Conservation (phyloP, 2,329 filamentous ascomycete genomes). For the Aureobasidium musti region DNA sequence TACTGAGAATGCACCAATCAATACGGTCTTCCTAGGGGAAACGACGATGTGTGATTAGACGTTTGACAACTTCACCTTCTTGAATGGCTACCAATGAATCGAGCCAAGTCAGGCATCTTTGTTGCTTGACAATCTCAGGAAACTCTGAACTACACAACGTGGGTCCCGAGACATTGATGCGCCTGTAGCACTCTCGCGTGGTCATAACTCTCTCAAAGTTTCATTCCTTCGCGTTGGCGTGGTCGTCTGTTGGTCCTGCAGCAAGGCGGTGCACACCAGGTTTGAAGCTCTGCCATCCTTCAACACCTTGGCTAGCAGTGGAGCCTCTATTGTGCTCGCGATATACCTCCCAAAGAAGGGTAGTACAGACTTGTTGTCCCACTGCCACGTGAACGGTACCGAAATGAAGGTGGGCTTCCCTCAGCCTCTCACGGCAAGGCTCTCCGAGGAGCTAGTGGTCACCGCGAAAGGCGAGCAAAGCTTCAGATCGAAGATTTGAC, state of each 20-base stretch:
- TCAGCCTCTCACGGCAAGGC: neutral
- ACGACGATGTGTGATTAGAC: neutral
- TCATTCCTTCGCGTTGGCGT: neutral
- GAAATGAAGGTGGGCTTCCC: neutral
- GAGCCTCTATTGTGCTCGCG: neutral
- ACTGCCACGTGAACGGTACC: neutral
- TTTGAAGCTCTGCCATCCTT: neutral
- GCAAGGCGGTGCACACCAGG: neutral
- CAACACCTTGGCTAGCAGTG: neutral
- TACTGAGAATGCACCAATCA: neutral
- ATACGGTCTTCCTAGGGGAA: neutral
- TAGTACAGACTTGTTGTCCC: neutral
- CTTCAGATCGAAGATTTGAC: neutral
- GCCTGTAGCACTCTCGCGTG: neutral
- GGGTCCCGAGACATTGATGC: too few species aligned
- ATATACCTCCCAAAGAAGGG: neutral
- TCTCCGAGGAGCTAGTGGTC: neutral
- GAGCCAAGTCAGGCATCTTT: neutral
- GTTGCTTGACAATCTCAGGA: neutral
- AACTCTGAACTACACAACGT: neutral
- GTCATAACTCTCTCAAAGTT: neutral
- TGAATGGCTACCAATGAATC: neutral
- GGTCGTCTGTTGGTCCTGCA: neutral
- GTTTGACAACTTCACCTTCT: neutral
- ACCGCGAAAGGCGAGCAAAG: neutral